Base-by-base conservation (phyloP, 2,329 filamentous ascomycete species). In the Sporothrix mexicana region DNA sequence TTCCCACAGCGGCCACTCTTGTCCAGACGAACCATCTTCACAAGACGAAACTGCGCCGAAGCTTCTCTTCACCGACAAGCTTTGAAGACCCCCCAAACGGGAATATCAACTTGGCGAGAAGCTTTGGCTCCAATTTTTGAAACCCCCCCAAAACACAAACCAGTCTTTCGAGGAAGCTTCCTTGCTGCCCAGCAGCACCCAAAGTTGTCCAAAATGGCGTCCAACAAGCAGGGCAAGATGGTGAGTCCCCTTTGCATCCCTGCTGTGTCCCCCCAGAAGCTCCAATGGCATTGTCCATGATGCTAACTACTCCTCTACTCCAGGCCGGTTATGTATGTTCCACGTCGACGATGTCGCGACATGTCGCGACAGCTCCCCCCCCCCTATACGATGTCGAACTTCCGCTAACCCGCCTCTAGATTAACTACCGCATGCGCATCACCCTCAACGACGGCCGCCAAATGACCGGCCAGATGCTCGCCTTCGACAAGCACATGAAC, bases 401-500 rank as follows among this genome's bases (percentile, higher is more conserved):
- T 12, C 15, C 23, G 75, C 79, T 82, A 75, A 81, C 77, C 17
- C 43, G n/a, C n/a, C 59, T 72, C 80, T 75, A 98, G 96, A 97
- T 99, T 88, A 98, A 99, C 87, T 98, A 97, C 88, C 94, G 95
- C 84, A 98, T 99, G 95, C 92, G 95, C 81, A 92, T 98, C 76
- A 98, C 95, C 72, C 88, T 99, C 82, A 94, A 93, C 80, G 96
- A 99, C 85, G 94, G 94, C 76, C 91, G 96, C 80, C 94, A 98
- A 83, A 97, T 99, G 91, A 95, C 94, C 55, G 96, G 95, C 75
- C 94, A 98, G 83, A 97, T 99, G 93, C 89, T 99, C 77, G 96
- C 96, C 71, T 99, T 98, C 80, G 96, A 99, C 84, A 98, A 98
- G 94, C 96, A 99, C 84, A 99, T 99, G 96, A 99, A 99, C 83